A percentile compares a stretch with the other conserved stretches of the same genome.
Evolutionary conservation across 768 basidiomycete genomes (phyloP).

Genomic region (Xerocomellus amylosporus): DNA sequence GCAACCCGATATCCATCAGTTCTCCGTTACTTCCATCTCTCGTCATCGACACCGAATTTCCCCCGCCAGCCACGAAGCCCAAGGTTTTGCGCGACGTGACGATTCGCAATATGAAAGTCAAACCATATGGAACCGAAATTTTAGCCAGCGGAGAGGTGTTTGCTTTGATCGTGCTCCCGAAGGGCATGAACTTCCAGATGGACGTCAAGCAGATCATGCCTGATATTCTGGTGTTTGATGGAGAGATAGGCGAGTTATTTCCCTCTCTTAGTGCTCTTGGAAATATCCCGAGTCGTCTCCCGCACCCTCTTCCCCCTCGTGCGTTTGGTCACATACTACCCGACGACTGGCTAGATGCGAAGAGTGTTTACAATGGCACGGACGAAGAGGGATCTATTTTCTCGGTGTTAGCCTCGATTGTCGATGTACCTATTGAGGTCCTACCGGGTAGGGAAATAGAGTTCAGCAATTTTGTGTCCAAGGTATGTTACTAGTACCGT

Average conservation of each 20-base stretch:
- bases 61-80: constrained; percentile 62
- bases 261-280: constrained; percentile 10
- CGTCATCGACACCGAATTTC: constrained; percentile 52
- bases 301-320: constrained; percentile 63
- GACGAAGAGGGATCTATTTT: constrained; percentile 54
- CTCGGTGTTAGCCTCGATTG: constrained; percentile 60
- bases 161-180: constrained; percentile 64
- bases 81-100: constrained; percentile 68
- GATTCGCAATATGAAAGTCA: constrained; percentile 73
- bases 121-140: constrained; percentile 44
- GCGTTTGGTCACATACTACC: constrained; percentile 79
- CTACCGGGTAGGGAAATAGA: constrained; percentile 74
- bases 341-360: constrained; percentile 59
- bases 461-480: constrained; percentile 73
- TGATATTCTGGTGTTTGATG: constrained; percentile 77
- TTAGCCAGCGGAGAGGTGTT: constrained; percentile 69
- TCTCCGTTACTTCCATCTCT: constrained; percentile 53
- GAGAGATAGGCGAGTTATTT: constrained; percentile 46
- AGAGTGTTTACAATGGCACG: constrained; percentile 40
- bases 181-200: constrained; percentile 63
- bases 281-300: constrained; percentile 46
- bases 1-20: constrained; percentile 57
- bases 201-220: constrained; percentile 65
- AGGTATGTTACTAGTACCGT: constrained; percentile 44
- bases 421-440: constrained; percentile 73